Evolutionary conservation across 225 moss, liverwort and hornwort species (phyloP).

Genomic region (Physcomitrium patens): DNA sequence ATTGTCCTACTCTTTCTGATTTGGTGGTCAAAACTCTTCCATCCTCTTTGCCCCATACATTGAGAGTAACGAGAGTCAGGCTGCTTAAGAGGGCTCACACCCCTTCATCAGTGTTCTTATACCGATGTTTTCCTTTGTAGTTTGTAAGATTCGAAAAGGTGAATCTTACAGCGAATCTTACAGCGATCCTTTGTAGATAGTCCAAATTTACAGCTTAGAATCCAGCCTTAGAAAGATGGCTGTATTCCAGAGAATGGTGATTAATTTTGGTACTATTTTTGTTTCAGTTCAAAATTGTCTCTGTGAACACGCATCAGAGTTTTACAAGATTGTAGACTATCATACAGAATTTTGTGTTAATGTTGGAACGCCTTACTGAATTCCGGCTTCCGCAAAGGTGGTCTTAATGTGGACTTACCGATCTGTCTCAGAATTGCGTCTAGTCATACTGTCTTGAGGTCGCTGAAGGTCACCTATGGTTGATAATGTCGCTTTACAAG

Average conservation of each 20-base stretch:
- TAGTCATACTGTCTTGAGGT: no score
- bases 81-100: slow-evolving; percentile 22
- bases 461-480: no score
- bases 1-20: slow-evolving; percentile 86
- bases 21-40: slow-evolving; percentile 93
- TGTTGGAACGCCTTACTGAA: background rate
- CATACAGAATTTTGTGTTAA: background rate
- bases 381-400: background rate
- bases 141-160: slow-evolving; percentile 22
- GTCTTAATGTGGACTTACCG: background rate
- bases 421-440: no score
- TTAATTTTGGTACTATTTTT: background rate
- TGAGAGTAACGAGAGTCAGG: slow-evolving; percentile 64
- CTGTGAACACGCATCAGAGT: slow-evolving; percentile 8
- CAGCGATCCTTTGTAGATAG: slow-evolving; percentile 12
- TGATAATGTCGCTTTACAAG: no score
- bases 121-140: slow-evolving; percentile 13
- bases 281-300: slow-evolving; percentile 11
- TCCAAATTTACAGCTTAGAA: slow-evolving; percentile 14
- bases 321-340: background rate
- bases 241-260: slow-evolving; percentile 24
- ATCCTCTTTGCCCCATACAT: slow-evolving; percentile 87
- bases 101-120: slow-evolving; percentile 22
- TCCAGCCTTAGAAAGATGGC: slow-evolving; percentile 6
- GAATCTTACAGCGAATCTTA: no score